Base-by-base conservation (phyloP, 176 grass and related monocot genomes). In the Elaeis guineensis region DNA sequence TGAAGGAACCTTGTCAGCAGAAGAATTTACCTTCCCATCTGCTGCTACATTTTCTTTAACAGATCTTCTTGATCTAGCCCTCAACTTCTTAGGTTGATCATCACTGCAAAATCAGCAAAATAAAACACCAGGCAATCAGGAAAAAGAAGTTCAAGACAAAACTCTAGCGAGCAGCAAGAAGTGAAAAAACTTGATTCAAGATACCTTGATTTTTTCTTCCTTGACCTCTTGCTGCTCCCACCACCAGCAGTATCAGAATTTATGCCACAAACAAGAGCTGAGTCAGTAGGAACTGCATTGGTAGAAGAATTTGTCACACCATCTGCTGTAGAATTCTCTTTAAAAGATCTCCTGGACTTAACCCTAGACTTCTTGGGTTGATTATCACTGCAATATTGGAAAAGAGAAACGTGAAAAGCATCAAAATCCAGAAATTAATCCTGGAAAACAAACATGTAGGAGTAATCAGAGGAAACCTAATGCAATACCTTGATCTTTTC, bases 401-500 rank as follows among this genome's bases (percentile, higher is more conserved):
- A 54, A 22, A 62, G 30, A 5, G 21, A 61, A 14, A 61, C 14
- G 29, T 18, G 5, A 20, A 61, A 70, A n/a, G 17, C 17, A 59
- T 59, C 25, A 49, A 24, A 28, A 50, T 6, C 8, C 35, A 44
- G 35, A 44, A 12, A 7, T 30, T 51, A 8, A 60, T 25, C 2
- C 28, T 4, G 0, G 35, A 44, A 44, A 44, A 44, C 35, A 44
- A 44, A 14, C 11, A 44, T 44, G 2, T 44, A 44, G 35, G 11
- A 14, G 9, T 44, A 44, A 44, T 2, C 35, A 44, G n/a, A 44
- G 35, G 35, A 44, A 44, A 44, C 9, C 9, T 44, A 44, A 44
- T 51, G 54, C 17, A 49, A 17, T 75, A 91, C 86, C 92, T 91
- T 18, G 17, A 58, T 66, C 63, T 85, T 75, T 50, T 78, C 67